These are phyloP conservation scores for Sporothrix protearum DNA, from an alignment of 2,329 filamentous ascomycete genomes.

Conservation along the genomic window DNA sequence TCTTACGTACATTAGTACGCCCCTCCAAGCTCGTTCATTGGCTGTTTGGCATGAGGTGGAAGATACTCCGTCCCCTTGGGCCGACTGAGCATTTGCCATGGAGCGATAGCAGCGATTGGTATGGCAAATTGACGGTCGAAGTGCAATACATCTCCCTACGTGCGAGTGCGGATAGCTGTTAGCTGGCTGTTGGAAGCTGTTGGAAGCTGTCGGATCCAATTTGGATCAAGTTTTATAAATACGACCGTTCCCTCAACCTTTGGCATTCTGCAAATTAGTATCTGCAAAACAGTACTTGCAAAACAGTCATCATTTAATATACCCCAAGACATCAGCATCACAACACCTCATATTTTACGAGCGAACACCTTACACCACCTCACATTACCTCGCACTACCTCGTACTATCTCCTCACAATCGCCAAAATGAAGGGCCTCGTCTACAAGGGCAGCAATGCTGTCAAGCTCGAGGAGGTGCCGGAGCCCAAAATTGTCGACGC, in stretches of 20 bases:
- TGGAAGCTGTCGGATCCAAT: background rate
- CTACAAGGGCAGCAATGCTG: constrained; percentile 37
- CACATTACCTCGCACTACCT: too few species aligned
- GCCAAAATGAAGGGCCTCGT: constrained; percentile 47
- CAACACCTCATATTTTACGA: background rate
- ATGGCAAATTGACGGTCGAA: background rate
- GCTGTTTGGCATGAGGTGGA: background rate
- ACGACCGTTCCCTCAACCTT: too few species aligned
- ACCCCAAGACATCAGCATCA: background rate
- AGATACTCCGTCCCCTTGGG: background rate
- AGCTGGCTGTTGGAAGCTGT: too few species aligned
- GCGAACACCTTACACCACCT: background rate
- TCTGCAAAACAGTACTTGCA: too few species aligned
- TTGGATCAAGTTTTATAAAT: background rate
- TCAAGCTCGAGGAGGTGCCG: constrained; percentile 42
- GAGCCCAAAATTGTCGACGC: constrained; percentile 41
- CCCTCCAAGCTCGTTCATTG: background rate
- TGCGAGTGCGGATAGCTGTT: background rate
- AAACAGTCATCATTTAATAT: background rate
- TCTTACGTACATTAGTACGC: background rate
- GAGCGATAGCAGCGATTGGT: background rate
- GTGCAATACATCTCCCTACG: background rate
- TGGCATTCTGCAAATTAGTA: background rate
- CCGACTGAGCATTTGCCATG: background rate
- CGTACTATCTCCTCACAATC: background rate